Evolutionary conservation across 2,329 filamentous ascomycete species (phyloP), one percentile per base, ranked within the genome.

Genomic region (Corniculantispora saksenae): DNA sequence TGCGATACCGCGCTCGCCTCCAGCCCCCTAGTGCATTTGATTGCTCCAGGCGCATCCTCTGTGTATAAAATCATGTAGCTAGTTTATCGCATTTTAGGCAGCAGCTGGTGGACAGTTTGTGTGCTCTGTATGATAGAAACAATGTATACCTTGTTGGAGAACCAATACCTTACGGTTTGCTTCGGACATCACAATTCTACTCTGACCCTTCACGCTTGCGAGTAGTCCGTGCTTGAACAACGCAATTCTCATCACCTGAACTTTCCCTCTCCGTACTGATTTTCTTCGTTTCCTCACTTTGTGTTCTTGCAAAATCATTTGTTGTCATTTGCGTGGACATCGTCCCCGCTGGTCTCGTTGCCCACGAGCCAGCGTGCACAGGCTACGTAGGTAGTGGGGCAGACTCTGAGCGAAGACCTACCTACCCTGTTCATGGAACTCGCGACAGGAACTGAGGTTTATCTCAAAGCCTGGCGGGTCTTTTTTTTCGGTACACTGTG

Each of bases 401-500:
- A 40, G 45, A 45, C 32, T 32, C 32, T 10, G 12, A 35, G 13
- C 17, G 21, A 60, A 50, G 8, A 29, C 57, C 47, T 61, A 51
- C 58, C n/a, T 61, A 61, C 58, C 58, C 58, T 61, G 35, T 53
- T 53, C n/a, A 32, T 53, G 13, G 23, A 21, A 19, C 32, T 53
- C 45, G 17, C 58, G 35, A 43, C 35, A 19, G 43, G 19, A 32
- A n/a, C 29, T 13, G 32, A 21, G 23, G 12, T 7, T 23, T 32
- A 43, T 61, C 17, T 38, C 29, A 38, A 50, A 29, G 2, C 38
- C 13, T 21, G 13, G 45, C 35, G n/a, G 13, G 17, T 40, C 17
- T 47, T 3, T 13, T n/a, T 61, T 9, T 17, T 21, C 21, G 7
- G 17, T 21, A 9, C 9, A 29, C 15, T 21, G 38, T 38, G 8